Percentiles rank a stretch among this genome's conserved stretches.
These are phyloP conservation scores for Cytidiella melzeri DNA, from an alignment of 768 basidiomycete species.

Conservation along the genomic window DNA sequence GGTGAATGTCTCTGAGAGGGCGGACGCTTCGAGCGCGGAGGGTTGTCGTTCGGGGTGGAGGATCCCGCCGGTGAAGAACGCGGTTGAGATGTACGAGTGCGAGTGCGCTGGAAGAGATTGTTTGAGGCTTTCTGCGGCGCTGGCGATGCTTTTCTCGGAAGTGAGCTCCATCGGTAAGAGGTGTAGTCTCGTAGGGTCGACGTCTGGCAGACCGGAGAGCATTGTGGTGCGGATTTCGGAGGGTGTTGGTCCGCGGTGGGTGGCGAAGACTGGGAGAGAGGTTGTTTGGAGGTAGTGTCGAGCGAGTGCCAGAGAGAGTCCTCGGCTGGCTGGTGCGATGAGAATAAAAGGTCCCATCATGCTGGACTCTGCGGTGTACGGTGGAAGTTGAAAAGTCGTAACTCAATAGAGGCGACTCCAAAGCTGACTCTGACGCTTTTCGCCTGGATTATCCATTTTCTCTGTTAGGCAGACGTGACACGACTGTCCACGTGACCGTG, in stretches of 20 bases:
- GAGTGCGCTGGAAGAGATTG: conserved; percentile 26
- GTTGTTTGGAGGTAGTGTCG: conserved; percentile 48
- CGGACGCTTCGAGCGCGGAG: conserved; percentile 37
- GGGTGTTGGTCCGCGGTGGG: conserved; percentile 37
- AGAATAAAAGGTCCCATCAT: conserved; percentile 38
- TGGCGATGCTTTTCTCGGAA: conserved; percentile 43
- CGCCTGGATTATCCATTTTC: not conserved
- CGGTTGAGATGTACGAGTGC: conserved; percentile 43
- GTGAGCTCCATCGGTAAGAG: conserved; percentile 46
- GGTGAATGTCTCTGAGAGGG: conserved; percentile 41
- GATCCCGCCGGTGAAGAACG: conserved; percentile 50
- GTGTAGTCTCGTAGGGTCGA: conserved; percentile 39
- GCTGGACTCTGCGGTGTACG: not conserved
- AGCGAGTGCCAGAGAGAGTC: conserved; percentile 49
- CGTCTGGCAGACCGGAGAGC: conserved; percentile 34
- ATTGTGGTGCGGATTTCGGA: conserved; percentile 35
- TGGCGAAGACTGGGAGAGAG: conserved; percentile 47
- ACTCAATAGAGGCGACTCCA: no score
- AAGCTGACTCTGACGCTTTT: no score
- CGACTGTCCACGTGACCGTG: not conserved
- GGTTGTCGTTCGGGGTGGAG: conserved; percentile 51
- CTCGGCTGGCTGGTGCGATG: conserved; percentile 49
- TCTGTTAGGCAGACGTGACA: not conserved
- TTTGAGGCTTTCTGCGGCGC: conserved; percentile 39
- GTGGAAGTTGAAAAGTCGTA: no score